These are phyloP conservation scores for Corchorus capsularis DNA, from an alignment of 345 rosid species.

Conservation along the genomic window DNA sequence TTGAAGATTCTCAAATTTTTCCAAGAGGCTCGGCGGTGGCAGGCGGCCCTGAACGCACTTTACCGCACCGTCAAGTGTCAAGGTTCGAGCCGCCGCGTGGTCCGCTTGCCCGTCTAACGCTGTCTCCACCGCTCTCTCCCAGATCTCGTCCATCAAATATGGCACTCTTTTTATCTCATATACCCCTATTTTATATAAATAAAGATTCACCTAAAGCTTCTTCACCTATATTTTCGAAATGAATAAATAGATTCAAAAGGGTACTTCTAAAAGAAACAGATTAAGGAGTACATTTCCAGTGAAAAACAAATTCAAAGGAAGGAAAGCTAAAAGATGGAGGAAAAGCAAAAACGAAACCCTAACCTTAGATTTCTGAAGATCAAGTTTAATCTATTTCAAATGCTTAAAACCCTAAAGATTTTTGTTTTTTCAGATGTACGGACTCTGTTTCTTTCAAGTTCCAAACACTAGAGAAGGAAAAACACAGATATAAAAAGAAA, in stretches of 20 bases:
- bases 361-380: slow-evolving; percentile 15
- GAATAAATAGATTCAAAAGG: not conserved
- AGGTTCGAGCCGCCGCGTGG: slow-evolving; percentile 36
- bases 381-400: slow-evolving; percentile 12
- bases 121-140: slow-evolving; percentile 77
- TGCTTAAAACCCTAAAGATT: slow-evolving; percentile 27
- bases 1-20: slow-evolving; percentile 62
- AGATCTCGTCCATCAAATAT: slow-evolving; percentile 71
- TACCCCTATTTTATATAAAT: slow-evolving; percentile 17
- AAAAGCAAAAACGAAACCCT: slow-evolving; percentile 3
- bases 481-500: not conserved
- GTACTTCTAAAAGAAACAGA: not conserved
- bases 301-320: not conserved
- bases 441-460: not conserved
- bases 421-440: slow-evolving; percentile 15
- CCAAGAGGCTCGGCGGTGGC: slow-evolving; percentile 53
- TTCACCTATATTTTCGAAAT: not conserved
- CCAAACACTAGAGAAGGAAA: slow-evolving; percentile 7
- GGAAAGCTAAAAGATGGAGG: not conserved
- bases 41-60: slow-evolving; percentile 67
- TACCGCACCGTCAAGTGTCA: slow-evolving; percentile 78
- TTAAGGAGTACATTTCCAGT: not conserved
- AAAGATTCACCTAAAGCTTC: not conserved
- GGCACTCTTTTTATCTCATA: slow-evolving; percentile 31
- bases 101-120: slow-evolving; percentile 66